Percentiles rank a stretch among this genome's conserved stretches.
These are phyloP conservation scores for Osmozyma mogii DNA, from an alignment of 805 yeast species.

Conservation along the genomic window DNA sequence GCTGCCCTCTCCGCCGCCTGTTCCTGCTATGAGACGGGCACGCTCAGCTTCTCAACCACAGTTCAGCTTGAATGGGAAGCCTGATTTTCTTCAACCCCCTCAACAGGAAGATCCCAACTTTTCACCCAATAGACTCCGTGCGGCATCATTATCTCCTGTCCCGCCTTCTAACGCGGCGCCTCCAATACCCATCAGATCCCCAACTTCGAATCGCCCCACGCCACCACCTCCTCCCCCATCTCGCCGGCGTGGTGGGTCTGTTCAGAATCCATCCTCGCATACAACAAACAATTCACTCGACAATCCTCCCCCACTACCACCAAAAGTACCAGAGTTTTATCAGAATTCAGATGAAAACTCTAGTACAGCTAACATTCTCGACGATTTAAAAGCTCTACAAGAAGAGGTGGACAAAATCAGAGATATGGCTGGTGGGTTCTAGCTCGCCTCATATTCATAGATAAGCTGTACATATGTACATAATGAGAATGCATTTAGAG, in stretches of 20 bases:
- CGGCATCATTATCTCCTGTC: conserved; percentile 3
- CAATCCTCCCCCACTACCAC: conserved; percentile 22
- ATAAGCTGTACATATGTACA: too few species aligned
- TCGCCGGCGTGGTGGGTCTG: conserved; percentile 20
- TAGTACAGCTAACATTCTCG: conserved; percentile 47
- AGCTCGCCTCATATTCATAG: too few species aligned
- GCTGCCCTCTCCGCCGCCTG: conserved; percentile 25
- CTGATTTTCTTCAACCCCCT: conserved; percentile 1
- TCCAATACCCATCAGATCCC: too few species aligned
- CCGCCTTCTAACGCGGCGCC: too few species aligned
- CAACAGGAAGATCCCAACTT: neutral
- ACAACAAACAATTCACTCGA: conserved; percentile 1
- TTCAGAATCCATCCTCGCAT: conserved; percentile 6
- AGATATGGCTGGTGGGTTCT: conserved; percentile 38
- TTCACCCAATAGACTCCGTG: conserved; percentile 1
- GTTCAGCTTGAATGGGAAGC: conserved; percentile 9
- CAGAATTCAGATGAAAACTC: conserved; percentile 7
- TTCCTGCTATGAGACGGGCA: conserved; percentile 30
- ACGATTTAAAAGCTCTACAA: conserved; percentile 59
- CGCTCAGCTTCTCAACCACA: conserved; percentile 27
- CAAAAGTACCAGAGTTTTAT: conserved; percentile 14
- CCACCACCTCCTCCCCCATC: conserved; percentile 39
- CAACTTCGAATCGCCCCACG: too few species aligned
- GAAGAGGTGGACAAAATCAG: conserved; percentile 59
- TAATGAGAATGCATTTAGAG: too few species aligned